These are phyloP conservation scores for Medicago arabica DNA, from an alignment of 306 rosid genomes.

Conservation along the genomic window DNA sequence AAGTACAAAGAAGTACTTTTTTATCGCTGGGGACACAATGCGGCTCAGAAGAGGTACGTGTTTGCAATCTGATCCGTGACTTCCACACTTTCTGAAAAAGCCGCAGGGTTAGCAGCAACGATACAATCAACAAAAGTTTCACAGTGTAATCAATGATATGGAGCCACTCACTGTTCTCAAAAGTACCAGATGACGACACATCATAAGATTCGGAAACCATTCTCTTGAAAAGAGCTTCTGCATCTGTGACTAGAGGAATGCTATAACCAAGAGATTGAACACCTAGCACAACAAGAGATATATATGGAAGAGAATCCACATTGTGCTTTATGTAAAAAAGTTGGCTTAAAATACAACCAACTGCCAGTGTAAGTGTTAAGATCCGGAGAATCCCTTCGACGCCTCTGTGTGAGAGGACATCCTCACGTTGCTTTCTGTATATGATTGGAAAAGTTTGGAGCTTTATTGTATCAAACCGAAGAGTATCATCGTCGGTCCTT, in stretches of 20 bases:
- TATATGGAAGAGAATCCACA: conserved; percentile 69
- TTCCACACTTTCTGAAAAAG: conserved; percentile 95
- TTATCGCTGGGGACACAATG: conserved; percentile 72
- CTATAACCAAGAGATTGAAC: conserved; percentile 85
- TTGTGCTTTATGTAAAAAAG: conserved; percentile 62
- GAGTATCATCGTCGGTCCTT: conserved; percentile 75
- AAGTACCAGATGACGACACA: conserved; percentile 52
- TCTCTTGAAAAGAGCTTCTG: conserved; percentile 82
- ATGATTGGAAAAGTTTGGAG: conserved; percentile 69
- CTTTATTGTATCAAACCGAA: conserved; percentile 59
- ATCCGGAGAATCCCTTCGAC: conserved; percentile 81
- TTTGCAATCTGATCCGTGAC: conserved; percentile 71
- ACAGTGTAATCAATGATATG: conserved; percentile 70
- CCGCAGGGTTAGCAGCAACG: conserved; percentile 76
- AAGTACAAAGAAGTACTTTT: conserved; percentile 60
- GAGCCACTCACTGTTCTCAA: conserved; percentile 65
- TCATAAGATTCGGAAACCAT: conserved; percentile 56
- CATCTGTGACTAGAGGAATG: conserved; percentile 83
- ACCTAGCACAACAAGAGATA: conserved; percentile 80
- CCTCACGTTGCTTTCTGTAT: conserved; percentile 81
- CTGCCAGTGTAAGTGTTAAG: conserved; percentile 78
- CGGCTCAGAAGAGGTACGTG: conserved; percentile 63
- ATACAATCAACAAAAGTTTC: conserved; percentile 73
- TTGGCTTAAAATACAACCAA: conserved; percentile 77
- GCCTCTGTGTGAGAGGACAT: conserved; percentile 74